A percentile compares a stretch with the other conserved stretches of the same genome.
Evolutionary conservation across 129 eudicot species (phyloP).

Genomic region (Logfia minima): DNA sequence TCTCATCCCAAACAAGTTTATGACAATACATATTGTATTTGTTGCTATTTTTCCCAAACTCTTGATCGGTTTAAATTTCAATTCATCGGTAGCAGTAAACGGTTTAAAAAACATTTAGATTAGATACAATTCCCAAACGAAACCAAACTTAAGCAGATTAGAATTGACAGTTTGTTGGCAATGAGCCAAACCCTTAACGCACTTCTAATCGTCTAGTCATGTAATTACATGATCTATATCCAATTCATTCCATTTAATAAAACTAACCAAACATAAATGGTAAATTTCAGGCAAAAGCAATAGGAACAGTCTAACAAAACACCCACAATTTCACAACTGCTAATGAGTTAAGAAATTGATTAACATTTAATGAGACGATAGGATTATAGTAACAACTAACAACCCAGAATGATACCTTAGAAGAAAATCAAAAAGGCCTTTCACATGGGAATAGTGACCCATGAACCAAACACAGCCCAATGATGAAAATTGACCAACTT

Average conservation of each 20-base stretch:
- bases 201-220: neutral
- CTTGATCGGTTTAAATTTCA: neutral
- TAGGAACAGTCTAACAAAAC: neutral
- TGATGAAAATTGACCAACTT: neutral
- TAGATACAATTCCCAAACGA: neutral
- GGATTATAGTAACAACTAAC: neutral
- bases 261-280: neutral
- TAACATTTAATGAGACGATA: neutral
- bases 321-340: too few relatives aligned
- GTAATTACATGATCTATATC: neutral
- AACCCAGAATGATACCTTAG: neutral
- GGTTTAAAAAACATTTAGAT: too few relatives aligned
- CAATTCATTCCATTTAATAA: neutral
- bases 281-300: neutral
- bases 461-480: slow-evolving; percentile 7
- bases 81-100: too few relatives aligned
- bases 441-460: neutral
- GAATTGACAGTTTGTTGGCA: neutral
- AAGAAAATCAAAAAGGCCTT: neutral
- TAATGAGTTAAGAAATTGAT: neutral
- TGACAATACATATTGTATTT: too few relatives aligned
- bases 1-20: too few relatives aligned
- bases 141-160: neutral
- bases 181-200: neutral
- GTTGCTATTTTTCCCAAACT: too few relatives aligned